Evolutionary conservation across 2,329 filamentous ascomycete genomes (phyloP).

Genomic region (Thelonectria discophora): DNA sequence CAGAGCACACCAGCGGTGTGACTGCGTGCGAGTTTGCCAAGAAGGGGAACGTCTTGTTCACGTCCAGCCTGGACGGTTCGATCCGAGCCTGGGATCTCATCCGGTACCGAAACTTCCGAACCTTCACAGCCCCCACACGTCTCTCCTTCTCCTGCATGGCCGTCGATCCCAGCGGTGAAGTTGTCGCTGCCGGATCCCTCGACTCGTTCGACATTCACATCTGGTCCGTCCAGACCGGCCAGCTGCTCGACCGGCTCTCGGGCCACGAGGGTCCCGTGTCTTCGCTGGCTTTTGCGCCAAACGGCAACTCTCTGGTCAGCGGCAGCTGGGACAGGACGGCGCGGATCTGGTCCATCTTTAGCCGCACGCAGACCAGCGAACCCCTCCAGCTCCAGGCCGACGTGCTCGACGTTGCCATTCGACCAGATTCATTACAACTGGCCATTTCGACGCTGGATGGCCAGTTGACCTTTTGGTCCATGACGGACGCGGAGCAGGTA

Average conservation of each 20-base stretch:
- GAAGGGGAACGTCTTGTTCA: slow-evolving; percentile 95
- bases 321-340: slow-evolving; percentile 98
- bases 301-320: slow-evolving; percentile 83
- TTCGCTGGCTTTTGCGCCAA: slow-evolving; percentile 85
- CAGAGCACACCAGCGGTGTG: slow-evolving; percentile 93
- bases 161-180: slow-evolving; percentile 96
- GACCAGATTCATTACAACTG: slow-evolving; percentile 90
- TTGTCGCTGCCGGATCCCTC: slow-evolving; percentile 92
- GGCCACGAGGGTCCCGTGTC: slow-evolving; percentile 96
- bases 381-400: slow-evolving; percentile 92
- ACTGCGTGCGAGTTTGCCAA: slow-evolving; percentile 96
- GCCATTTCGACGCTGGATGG: slow-evolving; percentile 93
- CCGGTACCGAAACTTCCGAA: slow-evolving; percentile 95
- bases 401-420: slow-evolving; percentile 83
- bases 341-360: slow-evolving; percentile 95
- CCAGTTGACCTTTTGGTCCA: slow-evolving; percentile 93
- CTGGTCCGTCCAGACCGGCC: slow-evolving; percentile 98
- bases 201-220: slow-evolving; percentile 98
- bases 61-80: slow-evolving; percentile 92
- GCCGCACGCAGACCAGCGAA: slow-evolving; percentile 92
- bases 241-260: slow-evolving; percentile 87
- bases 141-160: slow-evolving; percentile 93
- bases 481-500: slow-evolving; percentile 86
- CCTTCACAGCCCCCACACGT: slow-evolving; percentile 92
- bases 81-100: slow-evolving; percentile 96